These are phyloP conservation scores for Coffea eugenioides DNA, from an alignment of 257 asterid species.

Conservation along the genomic window DNA sequence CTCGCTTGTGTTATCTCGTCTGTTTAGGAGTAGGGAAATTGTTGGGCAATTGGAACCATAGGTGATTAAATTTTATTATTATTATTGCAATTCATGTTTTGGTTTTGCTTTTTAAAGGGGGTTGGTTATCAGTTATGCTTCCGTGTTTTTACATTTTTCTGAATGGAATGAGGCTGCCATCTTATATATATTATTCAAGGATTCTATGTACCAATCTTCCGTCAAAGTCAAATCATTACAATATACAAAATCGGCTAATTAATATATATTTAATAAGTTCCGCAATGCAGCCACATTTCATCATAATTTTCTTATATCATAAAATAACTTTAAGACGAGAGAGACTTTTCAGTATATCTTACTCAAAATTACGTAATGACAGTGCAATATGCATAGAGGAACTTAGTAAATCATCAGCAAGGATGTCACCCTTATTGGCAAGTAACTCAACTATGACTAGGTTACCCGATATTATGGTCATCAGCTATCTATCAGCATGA, in stretches of 20 bases:
- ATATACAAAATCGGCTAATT: neutral
- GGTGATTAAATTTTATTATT: neutral
- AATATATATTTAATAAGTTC: no score
- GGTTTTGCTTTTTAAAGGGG: no score
- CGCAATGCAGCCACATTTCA: neutral
- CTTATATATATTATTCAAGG: neutral
- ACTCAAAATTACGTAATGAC: neutral
- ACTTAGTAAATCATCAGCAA: neutral
- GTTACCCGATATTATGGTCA: no score
- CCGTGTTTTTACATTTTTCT: neutral
- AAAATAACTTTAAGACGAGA: neutral
- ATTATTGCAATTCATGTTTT: neutral
- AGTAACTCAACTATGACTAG: no score
- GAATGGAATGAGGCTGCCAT: neutral
- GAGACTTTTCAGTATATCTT: neutral
- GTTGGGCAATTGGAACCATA: neutral
- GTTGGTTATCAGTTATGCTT: neutral
- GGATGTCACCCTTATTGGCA: neutral
- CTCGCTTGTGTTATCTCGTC: no score
- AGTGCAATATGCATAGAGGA: neutral
- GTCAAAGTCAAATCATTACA: neutral
- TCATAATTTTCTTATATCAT: neutral
- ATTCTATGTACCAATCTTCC: neutral
- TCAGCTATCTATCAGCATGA: no score
- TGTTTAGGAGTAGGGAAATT: neutral